Evolutionary conservation across 345 rosid genomes (phyloP).

Genomic region (Eucalyptus curtisii): DNA sequence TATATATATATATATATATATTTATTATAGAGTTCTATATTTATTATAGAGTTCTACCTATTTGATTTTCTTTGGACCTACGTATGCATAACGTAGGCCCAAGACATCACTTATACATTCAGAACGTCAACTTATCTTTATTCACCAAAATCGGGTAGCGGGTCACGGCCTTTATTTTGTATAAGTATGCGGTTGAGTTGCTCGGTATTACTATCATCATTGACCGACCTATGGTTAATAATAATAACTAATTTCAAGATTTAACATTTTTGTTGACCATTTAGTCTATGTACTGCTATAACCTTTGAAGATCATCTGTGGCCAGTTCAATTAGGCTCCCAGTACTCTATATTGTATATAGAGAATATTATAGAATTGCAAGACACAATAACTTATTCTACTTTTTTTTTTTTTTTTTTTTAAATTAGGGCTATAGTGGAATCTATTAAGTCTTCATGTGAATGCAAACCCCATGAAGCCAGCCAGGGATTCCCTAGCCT

Average conservation of each 20-base stretch:
- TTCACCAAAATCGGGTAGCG: background rate
- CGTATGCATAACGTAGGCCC: background rate
- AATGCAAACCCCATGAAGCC: background rate
- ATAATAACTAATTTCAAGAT: background rate
- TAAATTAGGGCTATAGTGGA: background rate
- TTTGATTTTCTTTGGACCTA: background rate
- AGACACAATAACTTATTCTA: background rate
- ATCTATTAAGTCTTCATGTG: background rate
- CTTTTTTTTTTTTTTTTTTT: fast-evolving
- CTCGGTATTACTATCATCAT: background rate
- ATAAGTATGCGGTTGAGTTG: background rate
- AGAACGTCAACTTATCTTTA: background rate
- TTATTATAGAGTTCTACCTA: background rate
- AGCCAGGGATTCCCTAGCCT: background rate
- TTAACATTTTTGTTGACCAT: background rate
- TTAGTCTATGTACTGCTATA: background rate
- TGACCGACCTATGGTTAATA: background rate
- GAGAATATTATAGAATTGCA: background rate
- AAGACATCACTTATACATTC: background rate
- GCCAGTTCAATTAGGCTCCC: background rate
- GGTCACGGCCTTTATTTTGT: background rate
- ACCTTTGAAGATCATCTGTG: background rate
- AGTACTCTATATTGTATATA: background rate
- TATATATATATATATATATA: too few species aligned
- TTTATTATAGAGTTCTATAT: background rate